Conservation (phyloP, 2,329 filamentous ascomycete species). For the Neofusicoccum kwambonambiense region DNA sequence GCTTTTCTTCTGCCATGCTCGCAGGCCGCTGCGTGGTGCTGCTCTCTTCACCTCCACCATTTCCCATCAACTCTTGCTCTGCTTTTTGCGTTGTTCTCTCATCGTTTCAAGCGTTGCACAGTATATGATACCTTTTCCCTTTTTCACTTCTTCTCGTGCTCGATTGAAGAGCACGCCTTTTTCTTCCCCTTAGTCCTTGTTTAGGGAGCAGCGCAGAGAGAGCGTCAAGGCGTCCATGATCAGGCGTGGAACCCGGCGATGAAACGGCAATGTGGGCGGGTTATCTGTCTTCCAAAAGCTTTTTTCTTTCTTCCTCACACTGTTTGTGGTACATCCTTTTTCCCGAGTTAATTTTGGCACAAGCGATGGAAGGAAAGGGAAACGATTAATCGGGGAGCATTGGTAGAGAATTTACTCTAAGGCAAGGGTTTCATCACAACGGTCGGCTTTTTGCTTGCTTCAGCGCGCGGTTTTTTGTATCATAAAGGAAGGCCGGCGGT, state of each 20-base stretch:
- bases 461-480: too few species aligned
- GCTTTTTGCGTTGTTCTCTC: neutral
- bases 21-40: constrained; percentile 4
- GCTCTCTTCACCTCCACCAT: neutral
- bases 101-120: constrained; percentile 2
- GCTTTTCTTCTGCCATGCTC: neutral
- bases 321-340: neutral
- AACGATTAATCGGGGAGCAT: too few species aligned
- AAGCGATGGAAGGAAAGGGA: too few species aligned
- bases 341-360: neutral
- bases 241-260: neutral
- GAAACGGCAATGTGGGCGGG: neutral
- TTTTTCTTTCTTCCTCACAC: neutral
- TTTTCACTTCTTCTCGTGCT: neutral
- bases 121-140: constrained; percentile 10
- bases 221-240: neutral
- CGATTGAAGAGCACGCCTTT: neutral
- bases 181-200: neutral
- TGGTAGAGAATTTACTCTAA: too few species aligned
- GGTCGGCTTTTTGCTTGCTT: too few species aligned
- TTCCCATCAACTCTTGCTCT: neutral
- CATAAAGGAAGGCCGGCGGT: too few species aligned
- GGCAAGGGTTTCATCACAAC: too few species aligned
- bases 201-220: neutral
- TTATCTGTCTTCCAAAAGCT: neutral